Percentiles rank a stretch among this genome's conserved stretches.
phyloP scores from a whole-genome alignment of 2,329 filamentous ascomycete genomes.

The Phyllosticta citriasiana region DNA sequence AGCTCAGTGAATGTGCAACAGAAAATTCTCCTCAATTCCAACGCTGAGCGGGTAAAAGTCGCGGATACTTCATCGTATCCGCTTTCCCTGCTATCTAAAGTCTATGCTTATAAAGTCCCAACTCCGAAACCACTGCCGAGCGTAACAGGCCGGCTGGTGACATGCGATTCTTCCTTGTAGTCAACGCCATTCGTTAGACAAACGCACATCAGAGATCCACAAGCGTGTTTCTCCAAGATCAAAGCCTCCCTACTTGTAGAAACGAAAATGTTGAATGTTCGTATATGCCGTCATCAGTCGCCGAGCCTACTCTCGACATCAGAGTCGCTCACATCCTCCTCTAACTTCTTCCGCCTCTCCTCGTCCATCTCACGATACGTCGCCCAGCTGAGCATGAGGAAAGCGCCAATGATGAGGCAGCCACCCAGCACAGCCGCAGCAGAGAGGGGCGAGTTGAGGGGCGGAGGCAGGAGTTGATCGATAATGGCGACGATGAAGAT shows the following conservation, averaged over 20 bases:
- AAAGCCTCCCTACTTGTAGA: background rate
- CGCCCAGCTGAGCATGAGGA: constrained; percentile 78
- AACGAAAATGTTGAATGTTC: background rate
- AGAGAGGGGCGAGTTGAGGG: constrained; percentile 60
- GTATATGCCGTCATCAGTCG: background rate
- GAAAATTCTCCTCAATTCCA: background rate
- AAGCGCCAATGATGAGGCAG: constrained; percentile 75
- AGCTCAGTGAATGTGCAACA: background rate
- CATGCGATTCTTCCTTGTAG: background rate
- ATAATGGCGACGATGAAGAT: constrained; percentile 94
- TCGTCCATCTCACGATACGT: constrained; percentile 91
- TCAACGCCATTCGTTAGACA: background rate
- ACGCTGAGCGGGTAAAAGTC: background rate
- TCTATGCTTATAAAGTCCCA: background rate
- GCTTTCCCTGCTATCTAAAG: background rate
- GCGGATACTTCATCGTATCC: background rate
- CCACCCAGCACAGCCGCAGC: constrained; percentile 72
- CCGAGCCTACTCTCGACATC: constrained; percentile 26
- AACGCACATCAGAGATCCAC: background rate
- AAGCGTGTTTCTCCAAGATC: background rate
- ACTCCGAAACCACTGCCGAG: background rate
- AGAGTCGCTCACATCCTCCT: constrained; percentile 30
- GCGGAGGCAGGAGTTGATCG: constrained; percentile 70
- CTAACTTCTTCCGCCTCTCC: constrained; percentile 54
- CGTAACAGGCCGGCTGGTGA: background rate